These are phyloP conservation scores for Phytophthora litchii DNA, from an alignment of 352 stramenopile genomes.

Conservation along the genomic window DNA sequence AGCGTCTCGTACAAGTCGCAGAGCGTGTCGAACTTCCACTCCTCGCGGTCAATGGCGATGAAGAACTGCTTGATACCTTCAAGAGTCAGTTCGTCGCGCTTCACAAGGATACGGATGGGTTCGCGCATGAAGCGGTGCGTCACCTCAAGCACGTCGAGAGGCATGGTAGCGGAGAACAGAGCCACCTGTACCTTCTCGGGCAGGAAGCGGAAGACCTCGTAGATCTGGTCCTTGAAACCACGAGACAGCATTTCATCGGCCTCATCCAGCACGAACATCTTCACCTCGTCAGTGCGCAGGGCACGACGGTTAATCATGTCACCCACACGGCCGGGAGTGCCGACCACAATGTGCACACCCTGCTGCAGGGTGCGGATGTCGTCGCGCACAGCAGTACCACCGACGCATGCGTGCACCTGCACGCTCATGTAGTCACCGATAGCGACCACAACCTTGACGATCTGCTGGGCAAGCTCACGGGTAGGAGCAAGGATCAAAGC, in stretches of 20 bases:
- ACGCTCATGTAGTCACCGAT: conserved; percentile 97
- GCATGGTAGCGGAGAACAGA: conserved; percentile 99
- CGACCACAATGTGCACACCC: conserved; percentile 98
- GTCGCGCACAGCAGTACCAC: conserved; percentile 97
- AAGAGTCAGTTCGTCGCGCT: conserved; percentile 99
- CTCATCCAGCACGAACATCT: conserved; percentile 99
- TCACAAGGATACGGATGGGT: conserved; percentile 99
- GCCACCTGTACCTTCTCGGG: conserved; percentile 97
- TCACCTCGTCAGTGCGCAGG: conserved; percentile 94
- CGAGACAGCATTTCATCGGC: conserved; percentile 99
- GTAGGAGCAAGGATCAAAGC: conserved; percentile 99
- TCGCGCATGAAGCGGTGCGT: conserved; percentile 99
- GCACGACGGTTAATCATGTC: conserved; percentile 99
- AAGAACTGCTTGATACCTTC: conserved; percentile 99
- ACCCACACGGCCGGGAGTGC: conserved; percentile 98
- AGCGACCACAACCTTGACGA: conserved; percentile 97
- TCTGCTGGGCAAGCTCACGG: conserved; percentile 99
- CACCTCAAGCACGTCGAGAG: conserved; percentile 98
- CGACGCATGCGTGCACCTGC: conserved; percentile 97
- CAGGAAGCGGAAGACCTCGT: conserved; percentile 99
- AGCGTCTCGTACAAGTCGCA: conserved; percentile 99
- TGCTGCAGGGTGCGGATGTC: conserved; percentile 98
- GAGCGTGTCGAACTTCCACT: conserved; percentile 99
- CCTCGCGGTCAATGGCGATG: conserved; percentile 98
- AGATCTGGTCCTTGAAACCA: conserved; percentile 99